These are phyloP conservation scores for Salix purpurea DNA, from an alignment of 345 rosid genomes.

Conservation along the genomic window DNA sequence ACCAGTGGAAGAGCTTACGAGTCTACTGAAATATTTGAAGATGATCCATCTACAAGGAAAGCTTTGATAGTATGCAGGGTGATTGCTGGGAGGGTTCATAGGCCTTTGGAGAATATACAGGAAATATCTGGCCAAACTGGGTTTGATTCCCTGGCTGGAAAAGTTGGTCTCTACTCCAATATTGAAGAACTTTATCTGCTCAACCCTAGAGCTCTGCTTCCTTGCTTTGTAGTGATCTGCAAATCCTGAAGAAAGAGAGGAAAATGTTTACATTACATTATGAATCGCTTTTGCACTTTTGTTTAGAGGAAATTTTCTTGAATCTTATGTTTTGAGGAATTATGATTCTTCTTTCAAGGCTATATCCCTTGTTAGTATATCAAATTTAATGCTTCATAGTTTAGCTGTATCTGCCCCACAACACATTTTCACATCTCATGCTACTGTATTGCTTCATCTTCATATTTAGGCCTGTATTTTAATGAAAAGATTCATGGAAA, in stretches of 20 bases:
- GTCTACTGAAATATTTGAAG: slow-evolving; percentile 41
- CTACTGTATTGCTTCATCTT: slow-evolving; percentile 12
- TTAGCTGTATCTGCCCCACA: slow-evolving; percentile 1
- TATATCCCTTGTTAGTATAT: slow-evolving; percentile 15
- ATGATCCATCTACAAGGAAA: slow-evolving; percentile 52
- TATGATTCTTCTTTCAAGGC: slow-evolving; percentile 16
- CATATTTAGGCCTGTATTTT: slow-evolving; percentile 9
- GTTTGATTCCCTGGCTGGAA: slow-evolving; percentile 94
- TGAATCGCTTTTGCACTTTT: slow-evolving; percentile 11
- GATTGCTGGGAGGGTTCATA: slow-evolving; percentile 92
- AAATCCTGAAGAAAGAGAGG: slow-evolving; percentile 41
- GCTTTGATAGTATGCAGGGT: slow-evolving; percentile 93
- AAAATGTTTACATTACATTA: not conserved
- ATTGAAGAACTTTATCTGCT: slow-evolving; percentile 96
- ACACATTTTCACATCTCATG: slow-evolving; percentile 18
- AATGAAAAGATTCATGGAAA: slow-evolving; percentile 3
- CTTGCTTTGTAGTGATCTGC: slow-evolving; percentile 87
- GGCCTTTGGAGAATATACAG: slow-evolving; percentile 82
- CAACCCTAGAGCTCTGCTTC: slow-evolving; percentile 87
- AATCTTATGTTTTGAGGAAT: slow-evolving; percentile 15
- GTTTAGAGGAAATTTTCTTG: slow-evolving; percentile 14
- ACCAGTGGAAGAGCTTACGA: slow-evolving; percentile 93
- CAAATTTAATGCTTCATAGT: slow-evolving; percentile 8
- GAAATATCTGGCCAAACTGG: slow-evolving; percentile 79
- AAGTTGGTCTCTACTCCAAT: slow-evolving; percentile 85